Conservation (phyloP, 768 basidiomycete genomes). For the Leccinum fibrillosum region DNA sequence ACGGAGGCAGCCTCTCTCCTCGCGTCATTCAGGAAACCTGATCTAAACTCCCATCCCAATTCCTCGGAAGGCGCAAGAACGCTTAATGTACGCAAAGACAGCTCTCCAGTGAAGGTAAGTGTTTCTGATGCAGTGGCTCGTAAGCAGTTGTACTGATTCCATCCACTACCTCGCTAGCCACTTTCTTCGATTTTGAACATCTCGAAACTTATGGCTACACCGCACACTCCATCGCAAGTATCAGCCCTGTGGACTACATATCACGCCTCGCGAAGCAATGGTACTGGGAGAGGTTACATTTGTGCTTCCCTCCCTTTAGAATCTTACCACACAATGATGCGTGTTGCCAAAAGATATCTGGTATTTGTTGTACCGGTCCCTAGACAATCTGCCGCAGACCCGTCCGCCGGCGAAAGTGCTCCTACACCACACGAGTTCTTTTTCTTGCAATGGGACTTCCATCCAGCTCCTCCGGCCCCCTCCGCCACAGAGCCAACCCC, state of each 20-base stretch:
- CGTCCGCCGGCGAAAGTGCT: slow-evolving; percentile 32
- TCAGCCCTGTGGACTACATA: slow-evolving; percentile 86
- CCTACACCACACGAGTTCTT: slow-evolving; percentile 68
- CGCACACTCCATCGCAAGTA: slow-evolving; percentile 73
- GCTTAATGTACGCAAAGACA: slow-evolving; percentile 48
- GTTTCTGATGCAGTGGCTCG: neutral
- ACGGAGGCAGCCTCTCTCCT: slow-evolving; percentile 15
- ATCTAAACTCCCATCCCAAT: slow-evolving; percentile 7
- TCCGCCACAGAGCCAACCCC: slow-evolving; percentile 40
- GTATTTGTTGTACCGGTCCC: slow-evolving; percentile 82
- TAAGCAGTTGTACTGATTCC: neutral
- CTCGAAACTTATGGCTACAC: slow-evolving; percentile 56
- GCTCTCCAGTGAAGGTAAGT: slow-evolving; percentile 63
- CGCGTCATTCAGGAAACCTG: slow-evolving; percentile 13
- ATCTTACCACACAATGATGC: slow-evolving; percentile 69
- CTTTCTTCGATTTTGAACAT: slow-evolving; percentile 80
- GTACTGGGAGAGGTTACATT: slow-evolving; percentile 80
- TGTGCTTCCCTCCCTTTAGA: slow-evolving; percentile 77
- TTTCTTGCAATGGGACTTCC: slow-evolving; percentile 88
- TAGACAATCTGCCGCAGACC: slow-evolving; percentile 35
- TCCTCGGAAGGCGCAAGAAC: slow-evolving; percentile 2
- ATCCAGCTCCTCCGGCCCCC: slow-evolving; percentile 64
- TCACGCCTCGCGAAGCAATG: slow-evolving; percentile 74
- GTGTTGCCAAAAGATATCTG: slow-evolving; percentile 62
- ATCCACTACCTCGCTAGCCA: slow-evolving; percentile 47